Evolutionary conservation across 495 filamentous ascomycete genomes (phyloP).

Genomic region (Letharia columbiana): DNA sequence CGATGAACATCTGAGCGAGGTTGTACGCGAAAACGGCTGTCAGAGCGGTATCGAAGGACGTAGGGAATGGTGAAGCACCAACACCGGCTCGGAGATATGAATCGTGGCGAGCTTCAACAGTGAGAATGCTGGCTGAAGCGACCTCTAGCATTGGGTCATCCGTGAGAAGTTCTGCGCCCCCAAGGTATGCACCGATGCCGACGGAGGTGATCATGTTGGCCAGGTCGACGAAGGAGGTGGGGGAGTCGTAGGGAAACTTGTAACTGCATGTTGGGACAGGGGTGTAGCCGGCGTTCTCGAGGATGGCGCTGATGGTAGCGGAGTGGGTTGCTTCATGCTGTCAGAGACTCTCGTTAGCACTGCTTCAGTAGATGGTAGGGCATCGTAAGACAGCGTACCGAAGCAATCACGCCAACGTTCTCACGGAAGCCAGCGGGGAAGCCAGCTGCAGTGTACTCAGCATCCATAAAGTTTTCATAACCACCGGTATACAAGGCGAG

Average conservation of each 20-base stretch:
- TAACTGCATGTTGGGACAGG: conserved; percentile 45
- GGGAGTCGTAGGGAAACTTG: conserved; percentile 39
- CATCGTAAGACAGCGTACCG: neutral
- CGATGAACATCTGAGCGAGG: conserved; percentile 46
- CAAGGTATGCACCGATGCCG: conserved; percentile 30
- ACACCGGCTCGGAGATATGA: conserved; percentile 42
- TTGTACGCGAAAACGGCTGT: conserved; percentile 44
- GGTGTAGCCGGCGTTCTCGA: conserved; percentile 31
- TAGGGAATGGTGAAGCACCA: conserved; percentile 39
- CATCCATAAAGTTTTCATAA: conserved; percentile 26
- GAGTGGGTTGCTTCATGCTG: conserved; percentile 26
- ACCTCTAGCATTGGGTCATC: conserved; percentile 37
- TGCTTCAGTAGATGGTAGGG: neutral
- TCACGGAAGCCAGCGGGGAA: conserved; percentile 29
- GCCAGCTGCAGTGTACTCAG: conserved; percentile 24
- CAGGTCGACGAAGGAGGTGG: conserved; percentile 39
- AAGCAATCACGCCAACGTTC: conserved; percentile 28
- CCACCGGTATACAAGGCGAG: conserved; percentile 25
- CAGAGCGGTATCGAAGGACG: conserved; percentile 44
- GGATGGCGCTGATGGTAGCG: conserved; percentile 24
- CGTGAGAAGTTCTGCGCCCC: conserved; percentile 37
- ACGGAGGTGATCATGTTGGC: conserved; percentile 34
- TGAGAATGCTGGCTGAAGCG: conserved; percentile 45
- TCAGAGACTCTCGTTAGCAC: neutral
- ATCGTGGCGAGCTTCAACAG: conserved; percentile 47